phyloP scores from a whole-genome alignment of 345 rosid genomes.

The Gossypium mustelinum region DNA sequence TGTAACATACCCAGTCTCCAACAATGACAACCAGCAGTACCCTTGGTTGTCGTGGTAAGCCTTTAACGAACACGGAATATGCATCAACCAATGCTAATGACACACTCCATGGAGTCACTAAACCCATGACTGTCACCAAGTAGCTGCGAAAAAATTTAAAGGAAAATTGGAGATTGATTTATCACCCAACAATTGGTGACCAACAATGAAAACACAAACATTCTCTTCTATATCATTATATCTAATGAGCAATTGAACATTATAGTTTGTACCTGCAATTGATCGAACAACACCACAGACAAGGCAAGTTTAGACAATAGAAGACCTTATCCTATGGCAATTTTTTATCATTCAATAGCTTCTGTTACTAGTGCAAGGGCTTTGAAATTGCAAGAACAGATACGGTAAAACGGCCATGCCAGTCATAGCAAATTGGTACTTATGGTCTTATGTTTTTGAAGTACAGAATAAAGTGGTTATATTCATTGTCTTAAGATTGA shows the following conservation, averaged over 20 bases:
- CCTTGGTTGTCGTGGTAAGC: slow-evolving; percentile 41
- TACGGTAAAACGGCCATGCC: not conserved
- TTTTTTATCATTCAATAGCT: not conserved
- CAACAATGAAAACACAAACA: not conserved
- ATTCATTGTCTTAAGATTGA: not conserved
- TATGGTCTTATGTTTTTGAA: not conserved
- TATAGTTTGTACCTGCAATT: not conserved
- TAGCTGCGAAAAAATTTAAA: slow-evolving; percentile 33
- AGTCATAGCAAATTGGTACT: not conserved
- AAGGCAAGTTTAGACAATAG: not conserved
- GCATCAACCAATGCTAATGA: slow-evolving; percentile 50
- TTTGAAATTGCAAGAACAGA: slow-evolving; percentile 13
- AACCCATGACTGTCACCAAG: slow-evolving; percentile 66
- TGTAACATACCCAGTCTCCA: slow-evolving; percentile 53
- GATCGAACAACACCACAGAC: not conserved
- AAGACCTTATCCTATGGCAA: not conserved
- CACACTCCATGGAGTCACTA: slow-evolving; percentile 63
- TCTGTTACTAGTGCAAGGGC: not conserved
- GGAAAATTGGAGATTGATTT: not conserved
- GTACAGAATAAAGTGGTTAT: not conserved
- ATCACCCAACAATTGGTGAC: not conserved
- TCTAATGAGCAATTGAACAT: not conserved
- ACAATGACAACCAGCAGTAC: slow-evolving; percentile 36
- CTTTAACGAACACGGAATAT: slow-evolving; percentile 41
- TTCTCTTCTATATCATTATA: not conserved